These are phyloP conservation scores for Brettanomyces sp. DNA, from an alignment of 805 yeast genomes.

Conservation along the genomic window DNA sequence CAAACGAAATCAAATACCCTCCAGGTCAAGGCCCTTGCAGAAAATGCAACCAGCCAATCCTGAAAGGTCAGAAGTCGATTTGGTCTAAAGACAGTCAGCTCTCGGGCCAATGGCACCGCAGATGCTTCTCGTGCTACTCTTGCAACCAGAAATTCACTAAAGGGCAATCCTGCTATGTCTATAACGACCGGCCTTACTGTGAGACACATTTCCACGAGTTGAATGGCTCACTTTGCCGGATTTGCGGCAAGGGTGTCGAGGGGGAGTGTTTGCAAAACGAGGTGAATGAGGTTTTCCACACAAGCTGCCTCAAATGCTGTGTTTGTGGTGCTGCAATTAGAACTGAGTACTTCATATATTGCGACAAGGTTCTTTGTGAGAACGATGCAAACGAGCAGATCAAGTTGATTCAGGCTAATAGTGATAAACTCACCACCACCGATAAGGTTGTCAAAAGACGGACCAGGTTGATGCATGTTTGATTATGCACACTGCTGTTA, in stretches of 20 bases:
- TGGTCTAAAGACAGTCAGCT: constrained; percentile 79
- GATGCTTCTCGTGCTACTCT: constrained; percentile 67
- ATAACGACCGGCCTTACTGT: constrained; percentile 76
- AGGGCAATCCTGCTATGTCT: constrained; percentile 62
- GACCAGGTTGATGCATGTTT: constrained; percentile 23
- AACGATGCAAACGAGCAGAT: constrained; percentile 20
- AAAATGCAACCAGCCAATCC: constrained; percentile 48
- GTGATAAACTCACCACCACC: not conserved
- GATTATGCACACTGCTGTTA: not conserved
- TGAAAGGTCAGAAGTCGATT: constrained; percentile 47
- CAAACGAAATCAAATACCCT: constrained; percentile 17
- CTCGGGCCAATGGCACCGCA: constrained; percentile 90
- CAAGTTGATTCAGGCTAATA: constrained; percentile 4
- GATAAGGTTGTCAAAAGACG: constrained; percentile 23
- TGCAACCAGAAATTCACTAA: constrained; percentile 55
- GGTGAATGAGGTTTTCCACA: constrained; percentile 62
- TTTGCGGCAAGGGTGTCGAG: constrained; percentile 72
- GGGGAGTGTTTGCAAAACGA: constrained; percentile 85
- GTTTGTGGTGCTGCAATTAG: constrained; percentile 44
- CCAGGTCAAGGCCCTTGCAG: constrained; percentile 82
- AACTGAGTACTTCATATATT: constrained; percentile 46
- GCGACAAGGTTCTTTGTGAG: constrained; percentile 45
- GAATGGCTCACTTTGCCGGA: constrained; percentile 66
- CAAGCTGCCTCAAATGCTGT: constrained; percentile 59
- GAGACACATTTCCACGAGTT: constrained; percentile 63